Conservation (phyloP, 257 asterid species). For the Solanum gandarillasii region DNA sequence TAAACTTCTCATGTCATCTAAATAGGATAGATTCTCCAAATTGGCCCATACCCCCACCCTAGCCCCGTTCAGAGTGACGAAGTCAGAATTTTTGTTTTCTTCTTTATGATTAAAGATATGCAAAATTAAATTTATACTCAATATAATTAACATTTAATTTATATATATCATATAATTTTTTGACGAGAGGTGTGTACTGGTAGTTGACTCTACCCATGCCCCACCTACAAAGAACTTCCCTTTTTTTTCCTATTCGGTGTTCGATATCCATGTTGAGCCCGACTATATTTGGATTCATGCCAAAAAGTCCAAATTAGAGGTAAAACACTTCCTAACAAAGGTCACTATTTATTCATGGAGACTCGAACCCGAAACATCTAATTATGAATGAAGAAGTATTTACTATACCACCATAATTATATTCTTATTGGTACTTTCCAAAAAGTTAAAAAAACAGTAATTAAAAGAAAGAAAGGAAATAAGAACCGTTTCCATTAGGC, state of each 20-base stretch:
- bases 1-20: background rate
- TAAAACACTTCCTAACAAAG: background rate
- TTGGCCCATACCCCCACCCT: background rate
- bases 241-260: no score
- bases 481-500: background rate
- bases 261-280: fast-evolving
- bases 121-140: background rate
- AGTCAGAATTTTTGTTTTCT: no score
- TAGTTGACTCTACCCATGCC: background rate
- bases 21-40: background rate
- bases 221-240: background rate
- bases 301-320: background rate
- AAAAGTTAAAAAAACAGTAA: no score
- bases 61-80: background rate
- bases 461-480: background rate
- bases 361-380: background rate
- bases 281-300: background rate
- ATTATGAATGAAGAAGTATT: no score
- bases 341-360: fast-evolving
- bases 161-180: no score
- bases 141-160: no score
- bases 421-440: background rate
- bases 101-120: no score
- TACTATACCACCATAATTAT: no score
- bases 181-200: background rate